Evolutionary conservation across 2,329 filamentous ascomycete species (phyloP).

Genomic region (Fusarium sp.): DNA sequence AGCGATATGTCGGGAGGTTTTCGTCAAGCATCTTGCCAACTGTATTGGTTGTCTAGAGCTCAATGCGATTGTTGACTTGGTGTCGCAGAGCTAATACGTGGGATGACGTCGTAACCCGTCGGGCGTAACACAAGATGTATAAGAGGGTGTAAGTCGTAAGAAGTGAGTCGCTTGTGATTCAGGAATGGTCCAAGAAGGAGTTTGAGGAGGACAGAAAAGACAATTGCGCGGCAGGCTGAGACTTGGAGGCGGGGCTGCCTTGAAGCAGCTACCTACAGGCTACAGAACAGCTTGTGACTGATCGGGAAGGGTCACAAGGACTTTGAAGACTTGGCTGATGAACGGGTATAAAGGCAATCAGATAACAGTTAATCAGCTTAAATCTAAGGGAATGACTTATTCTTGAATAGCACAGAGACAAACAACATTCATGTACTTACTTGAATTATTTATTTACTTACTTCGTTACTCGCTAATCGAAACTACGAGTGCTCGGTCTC

Average conservation of each 20-base stretch:
- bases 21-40: slow-evolving; percentile 80
- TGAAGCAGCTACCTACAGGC: background rate
- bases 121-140: background rate
- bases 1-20: slow-evolving; percentile 81
- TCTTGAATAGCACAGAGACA: background rate
- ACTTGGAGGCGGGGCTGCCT: slow-evolving; percentile 15
- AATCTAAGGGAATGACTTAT: background rate
- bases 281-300: slow-evolving; percentile 9
- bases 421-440: background rate
- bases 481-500: background rate
- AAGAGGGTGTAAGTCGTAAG: background rate
- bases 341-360: background rate
- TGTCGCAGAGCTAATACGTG: slow-evolving; percentile 5
- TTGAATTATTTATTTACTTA: background rate
- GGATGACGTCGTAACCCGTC: slow-evolving; percentile 20
- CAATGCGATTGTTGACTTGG: slow-evolving; percentile 6
- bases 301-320: slow-evolving; percentile 12
- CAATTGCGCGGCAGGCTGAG: slow-evolving; percentile 32
- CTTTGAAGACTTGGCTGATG: slow-evolving; percentile 1
- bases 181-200: background rate
- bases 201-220: slow-evolving; percentile 1
- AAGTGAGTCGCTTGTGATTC: background rate
- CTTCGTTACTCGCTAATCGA: background rate
- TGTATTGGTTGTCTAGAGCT: background rate
- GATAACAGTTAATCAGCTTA: background rate